Evolutionary conservation across 1,284 basidiomycete genomes (phyloP), one percentile per base, ranked within the genome.

Genomic region (Trichosporon coremiiforme): DNA sequence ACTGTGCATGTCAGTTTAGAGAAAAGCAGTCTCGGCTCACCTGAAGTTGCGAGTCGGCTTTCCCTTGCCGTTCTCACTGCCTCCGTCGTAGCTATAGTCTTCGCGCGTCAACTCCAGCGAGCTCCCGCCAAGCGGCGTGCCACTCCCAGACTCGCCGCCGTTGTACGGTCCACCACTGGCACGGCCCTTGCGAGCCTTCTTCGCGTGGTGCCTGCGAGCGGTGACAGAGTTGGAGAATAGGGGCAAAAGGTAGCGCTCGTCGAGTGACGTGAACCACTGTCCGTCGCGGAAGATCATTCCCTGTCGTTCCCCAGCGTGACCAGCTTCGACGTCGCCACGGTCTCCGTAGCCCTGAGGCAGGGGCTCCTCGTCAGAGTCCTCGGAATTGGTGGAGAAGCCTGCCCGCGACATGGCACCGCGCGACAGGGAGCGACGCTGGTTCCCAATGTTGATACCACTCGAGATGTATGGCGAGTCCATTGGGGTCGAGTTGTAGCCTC

Each of bases 261-360:
- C 96, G 62, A 99, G 85, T 36, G 90, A 87, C 75, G 95, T 95
- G 89, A 99, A 99, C 95, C 96, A 98, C 82, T 95, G 93, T 6
- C 87, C 87, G 72, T 88, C 86, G 20, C 85, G 80, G 83, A 85
- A 86, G 13, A 86, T 82, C 79, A 82, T 84, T 33, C 81, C 80
- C 35, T 75, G 76, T 68, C 77, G 70, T 45, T 66, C 69, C 17
- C 57, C 57, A 33, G 57, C 57, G 57, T 33, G 57, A 31, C 57
- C 57, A 6, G 71, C 73, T 2, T 68, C 71, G 15, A 64, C 66
- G 15, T 89, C 88, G 57, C 91, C 90, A 69, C 89, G 89, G 6
- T 72, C 72, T 9, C 73, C 73, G 64, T 77, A 71, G 41, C 71
- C 70, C 15, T 75, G 71, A 1, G 92, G 93, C 5, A 94, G 85